Evolutionary conservation across 2,329 filamentous ascomycete genomes (phyloP), one percentile per base, ranked within the genome.

Genomic region (Sphaerulina vaccinii): DNA sequence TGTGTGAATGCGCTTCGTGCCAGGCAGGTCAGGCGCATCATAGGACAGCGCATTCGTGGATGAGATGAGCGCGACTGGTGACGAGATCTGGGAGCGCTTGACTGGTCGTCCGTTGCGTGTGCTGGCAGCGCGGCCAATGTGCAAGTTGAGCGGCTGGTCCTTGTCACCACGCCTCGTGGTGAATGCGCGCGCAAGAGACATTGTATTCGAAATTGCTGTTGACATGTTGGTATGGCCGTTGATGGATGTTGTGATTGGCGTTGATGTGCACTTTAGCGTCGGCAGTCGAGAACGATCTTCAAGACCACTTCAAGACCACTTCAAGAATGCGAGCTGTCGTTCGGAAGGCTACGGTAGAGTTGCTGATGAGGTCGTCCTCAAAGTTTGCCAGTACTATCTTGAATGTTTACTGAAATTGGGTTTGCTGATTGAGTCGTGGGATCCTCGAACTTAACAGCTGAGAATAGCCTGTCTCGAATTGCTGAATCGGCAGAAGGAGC

Each of bases 11-110:
- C 62, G 62, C 8, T 44, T 55, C 15, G 67, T 62, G 39, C 66
- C 67, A 35, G 56, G 55, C 51, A 96, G 84, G 67, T 96, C 87
- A 44, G 92, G 92, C 8, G 93, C 91, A 67, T 92, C 92, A 79
- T 96, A 96, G 6, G 90, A 90, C 49, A 96, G 85, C 81, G 95
- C 90, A 72, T 97, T 99, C 62, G 93, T 97, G 4, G 92, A 96
- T 54, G 93, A 95, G 42, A 96, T 78, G 57, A 99, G 80, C 71
- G 90, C 85, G 47, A 96, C 80, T 0, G 93, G 93, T 2, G 80
- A 83, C 1, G 93, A 99, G 68, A 99, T 99, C 75, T 90, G 85
- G 68, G 79, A 71, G 53, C 86, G 81, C 60, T 84, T 74, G 48
- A 77, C 70, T 65, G 77, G 70, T 66, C 72, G 58, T 60, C 65